Evolutionary conservation across 148 eudicot species (phyloP).

Genomic region (Rhododendron williamsianum): DNA sequence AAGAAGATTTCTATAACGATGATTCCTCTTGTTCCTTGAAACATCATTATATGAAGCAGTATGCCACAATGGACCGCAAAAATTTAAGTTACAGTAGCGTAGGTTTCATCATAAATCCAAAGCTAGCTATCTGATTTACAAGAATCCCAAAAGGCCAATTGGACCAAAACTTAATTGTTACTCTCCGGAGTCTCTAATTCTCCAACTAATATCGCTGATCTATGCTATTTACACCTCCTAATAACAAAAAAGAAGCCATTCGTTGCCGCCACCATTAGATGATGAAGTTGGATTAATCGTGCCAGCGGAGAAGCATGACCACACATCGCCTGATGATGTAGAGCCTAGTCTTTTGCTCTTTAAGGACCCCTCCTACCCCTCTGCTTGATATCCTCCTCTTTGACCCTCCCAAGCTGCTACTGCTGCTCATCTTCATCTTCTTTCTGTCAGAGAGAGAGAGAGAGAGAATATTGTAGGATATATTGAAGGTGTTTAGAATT

Average conservation of each 20-base stretch:
- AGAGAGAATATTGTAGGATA: neutral
- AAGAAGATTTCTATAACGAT: no score
- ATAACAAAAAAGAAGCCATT: neutral
- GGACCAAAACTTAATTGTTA: neutral
- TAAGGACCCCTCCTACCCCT: constrained; percentile 64
- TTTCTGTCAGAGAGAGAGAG: neutral
- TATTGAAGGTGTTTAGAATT: neutral
- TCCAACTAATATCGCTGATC: neutral
- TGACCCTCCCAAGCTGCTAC: constrained; percentile 35
- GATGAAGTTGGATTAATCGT: constrained; percentile 34
- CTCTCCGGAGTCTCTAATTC: constrained; percentile 6
- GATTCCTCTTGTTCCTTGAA: no score
- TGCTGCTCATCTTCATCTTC: constrained; percentile 46
- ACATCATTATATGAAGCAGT: no score
- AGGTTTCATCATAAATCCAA: neutral
- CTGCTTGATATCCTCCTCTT: constrained; percentile 70
- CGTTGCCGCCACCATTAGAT: constrained; percentile 19
- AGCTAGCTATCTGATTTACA: constrained; percentile 10
- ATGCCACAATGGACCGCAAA: no score
- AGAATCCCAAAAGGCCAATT: constrained; percentile 1
- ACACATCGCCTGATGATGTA: constrained; percentile 85
- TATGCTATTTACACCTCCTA: constrained; percentile 17
- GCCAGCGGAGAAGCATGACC: constrained; percentile 95
- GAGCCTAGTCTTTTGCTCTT: constrained; percentile 42
- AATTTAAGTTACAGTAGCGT: neutral